Conservation (phyloP, 129 eudicot species). For the Artemisia argyi region DNA sequence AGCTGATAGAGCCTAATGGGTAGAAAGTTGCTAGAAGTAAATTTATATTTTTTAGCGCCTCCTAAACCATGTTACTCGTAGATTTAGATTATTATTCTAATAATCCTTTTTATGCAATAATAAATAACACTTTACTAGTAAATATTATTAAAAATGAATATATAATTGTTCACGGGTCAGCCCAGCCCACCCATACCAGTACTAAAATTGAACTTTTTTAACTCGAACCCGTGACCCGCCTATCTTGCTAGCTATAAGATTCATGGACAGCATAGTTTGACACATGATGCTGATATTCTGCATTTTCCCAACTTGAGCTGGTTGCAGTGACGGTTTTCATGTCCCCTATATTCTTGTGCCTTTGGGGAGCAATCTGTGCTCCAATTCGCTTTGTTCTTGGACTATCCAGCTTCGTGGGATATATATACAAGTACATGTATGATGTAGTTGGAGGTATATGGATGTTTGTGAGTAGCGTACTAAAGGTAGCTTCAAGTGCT, state of each 20-base stretch:
- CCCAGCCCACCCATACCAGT: neutral
- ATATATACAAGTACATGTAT: conserved; percentile 38
- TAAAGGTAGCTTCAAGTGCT: conserved; percentile 54
- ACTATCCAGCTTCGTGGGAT: conserved; percentile 43
- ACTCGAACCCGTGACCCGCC: neutral
- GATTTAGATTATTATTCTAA: neutral
- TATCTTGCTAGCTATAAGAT: neutral
- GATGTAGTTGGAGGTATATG: conserved; percentile 47
- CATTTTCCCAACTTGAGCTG: conserved; percentile 9
- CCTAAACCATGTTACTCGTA: neutral
- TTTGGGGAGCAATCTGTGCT: conserved; percentile 60
- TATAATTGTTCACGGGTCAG: neutral
- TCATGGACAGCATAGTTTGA: neutral
- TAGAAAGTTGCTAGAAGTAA: neutral
- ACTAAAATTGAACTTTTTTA: neutral
- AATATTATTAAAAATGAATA: neutral
- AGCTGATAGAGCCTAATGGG: conserved; percentile 1
- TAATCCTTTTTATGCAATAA: neutral
- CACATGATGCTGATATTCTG: conserved; percentile 10
- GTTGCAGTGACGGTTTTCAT: conserved; percentile 61
- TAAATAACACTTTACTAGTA: neutral
- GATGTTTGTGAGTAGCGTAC: conserved; percentile 48
- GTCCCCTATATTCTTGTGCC: conserved; percentile 68
- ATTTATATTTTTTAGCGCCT: neutral
- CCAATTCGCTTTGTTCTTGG: conserved; percentile 62